These are phyloP conservation scores for Rubroshorea leprosula DNA, from an alignment of 345 rosid genomes.

Conservation along the genomic window DNA sequence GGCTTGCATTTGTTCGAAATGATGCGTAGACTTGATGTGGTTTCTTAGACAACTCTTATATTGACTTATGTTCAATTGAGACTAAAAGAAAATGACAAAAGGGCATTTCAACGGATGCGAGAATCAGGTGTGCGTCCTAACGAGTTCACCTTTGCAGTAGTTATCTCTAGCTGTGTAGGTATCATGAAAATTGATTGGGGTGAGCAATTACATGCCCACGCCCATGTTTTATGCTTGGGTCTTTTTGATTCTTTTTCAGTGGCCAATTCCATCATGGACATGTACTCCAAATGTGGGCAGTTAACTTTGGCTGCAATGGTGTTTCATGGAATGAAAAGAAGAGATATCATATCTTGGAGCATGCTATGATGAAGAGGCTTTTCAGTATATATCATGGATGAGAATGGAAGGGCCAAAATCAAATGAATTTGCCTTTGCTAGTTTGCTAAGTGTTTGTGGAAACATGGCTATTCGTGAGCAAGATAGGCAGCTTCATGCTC, in stretches of 20 bases:
- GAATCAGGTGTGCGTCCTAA: constrained; percentile 53
- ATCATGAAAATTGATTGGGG: constrained; percentile 67
- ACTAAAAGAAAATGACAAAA: constrained; percentile 49
- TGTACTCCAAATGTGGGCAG: constrained; percentile 82
- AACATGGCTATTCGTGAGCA: too few relatives aligned
- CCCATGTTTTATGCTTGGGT: constrained; percentile 47
- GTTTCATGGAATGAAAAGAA: constrained; percentile 47
- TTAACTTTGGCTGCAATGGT: constrained; percentile 44
- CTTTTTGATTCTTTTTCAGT: constrained; percentile 48
- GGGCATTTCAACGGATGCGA: constrained; percentile 51
- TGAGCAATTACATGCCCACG: constrained; percentile 77
- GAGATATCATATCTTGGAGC: constrained; percentile 85
- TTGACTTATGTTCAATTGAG: constrained; percentile 51
- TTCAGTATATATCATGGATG: too few relatives aligned
- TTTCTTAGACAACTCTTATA: constrained; percentile 77
- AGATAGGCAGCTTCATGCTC: too few relatives aligned
- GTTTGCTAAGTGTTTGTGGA: too few relatives aligned
- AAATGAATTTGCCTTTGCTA: too few relatives aligned
- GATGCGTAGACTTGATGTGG: constrained; percentile 56
- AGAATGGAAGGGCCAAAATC: too few relatives aligned
- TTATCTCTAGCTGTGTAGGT: constrained; percentile 57
- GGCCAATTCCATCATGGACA: constrained; percentile 59
- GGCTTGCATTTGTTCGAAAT: constrained; percentile 54
- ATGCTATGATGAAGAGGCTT: too few relatives aligned
- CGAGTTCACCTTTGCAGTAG: constrained; percentile 63